Conservation (phyloP, 225 moss, liverwort and hornwort species). For the Physcomitrellopsis africana region DNA sequence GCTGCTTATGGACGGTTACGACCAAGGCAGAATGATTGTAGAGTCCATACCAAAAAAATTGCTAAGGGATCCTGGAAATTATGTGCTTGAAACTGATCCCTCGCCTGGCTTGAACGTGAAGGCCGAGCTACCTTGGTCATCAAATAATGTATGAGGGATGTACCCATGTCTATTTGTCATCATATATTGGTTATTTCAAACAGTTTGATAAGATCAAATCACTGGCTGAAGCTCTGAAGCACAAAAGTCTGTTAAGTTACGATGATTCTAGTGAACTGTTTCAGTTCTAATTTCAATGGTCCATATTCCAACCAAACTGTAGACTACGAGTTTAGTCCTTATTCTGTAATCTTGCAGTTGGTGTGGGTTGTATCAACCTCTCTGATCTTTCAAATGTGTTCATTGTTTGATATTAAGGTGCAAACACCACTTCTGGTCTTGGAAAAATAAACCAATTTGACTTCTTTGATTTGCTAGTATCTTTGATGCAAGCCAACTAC, state of each 20-base stretch:
- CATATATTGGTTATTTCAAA: constrained; percentile 22
- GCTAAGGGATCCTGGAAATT: constrained; percentile 29
- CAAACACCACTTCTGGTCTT: too few relatives aligned
- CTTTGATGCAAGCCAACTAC: too few relatives aligned
- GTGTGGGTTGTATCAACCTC: too few relatives aligned
- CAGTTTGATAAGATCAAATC: constrained; percentile 8
- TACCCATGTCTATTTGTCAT: constrained; percentile 30
- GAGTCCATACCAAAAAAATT: constrained; percentile 51
- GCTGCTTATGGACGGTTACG: constrained; percentile 68
- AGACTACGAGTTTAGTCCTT: too few relatives aligned
- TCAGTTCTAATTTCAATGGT: too few relatives aligned
- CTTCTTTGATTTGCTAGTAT: too few relatives aligned
- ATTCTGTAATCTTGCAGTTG: too few relatives aligned
- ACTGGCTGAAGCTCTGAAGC: neutral
- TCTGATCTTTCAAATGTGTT: too few relatives aligned
- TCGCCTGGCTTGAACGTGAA: constrained; percentile 28
- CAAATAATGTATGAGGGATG: constrained; percentile 19
- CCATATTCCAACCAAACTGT: too few relatives aligned
- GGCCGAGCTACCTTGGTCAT: constrained; percentile 30
- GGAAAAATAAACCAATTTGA: too few relatives aligned
- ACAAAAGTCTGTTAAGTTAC: constrained; percentile 23
- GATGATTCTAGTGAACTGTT: too few relatives aligned
- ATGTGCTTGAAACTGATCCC: constrained; percentile 18
- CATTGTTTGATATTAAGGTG: too few relatives aligned
- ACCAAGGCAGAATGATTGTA: constrained; percentile 57